Evolutionary conservation across 306 rosid genomes (phyloP), one percentile per base, ranked within the genome.

Genomic region (Sechiopsis laciniata): DNA sequence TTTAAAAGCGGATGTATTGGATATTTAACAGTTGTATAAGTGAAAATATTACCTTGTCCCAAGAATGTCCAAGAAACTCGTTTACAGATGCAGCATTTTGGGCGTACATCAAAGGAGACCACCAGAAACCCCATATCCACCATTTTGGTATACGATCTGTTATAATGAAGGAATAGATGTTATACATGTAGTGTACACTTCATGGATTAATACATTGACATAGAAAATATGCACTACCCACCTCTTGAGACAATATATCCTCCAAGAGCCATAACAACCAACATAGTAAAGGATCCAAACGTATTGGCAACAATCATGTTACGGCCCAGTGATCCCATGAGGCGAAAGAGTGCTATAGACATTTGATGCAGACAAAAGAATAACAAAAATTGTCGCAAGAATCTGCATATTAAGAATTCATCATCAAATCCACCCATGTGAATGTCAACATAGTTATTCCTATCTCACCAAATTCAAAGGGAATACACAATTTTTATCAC

Each of bases 51-150:
- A 91, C 99, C 96, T 87, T 91, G 73, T 85, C 83, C 99, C 99
- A 95, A 74, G 97, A 85, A 80, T 95, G 99, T 70, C 99, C 99
- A 62, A 80, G 96, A 82, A 95, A 95, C 83, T 95, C 99, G 80
- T 95, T 91, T 50, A 85, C 96, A 76, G 99, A 88, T 69, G 93
- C 99, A 63, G 97, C 85, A 83, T 86, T 88, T 81, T 95, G 99
- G 55, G 92, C 92, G 82, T 91, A 95, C 97, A 89, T 91, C 89
- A 95, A 88, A 74, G 99, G 99, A 77, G 99, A 95, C 85, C 92
- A 55, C 96, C 96, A 95, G 85, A 84, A 95, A 73, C 99, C 99
- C 99, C 99, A 95, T 69, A 95, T 83, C 99, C 99, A 95, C 99
- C 99, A 95, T 55, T 51, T 85, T 17, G 99, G 97, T 66, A 95